A percentile compares a stretch with the other conserved stretches of the same genome.
These are phyloP conservation scores for Globisporangium paddicum DNA, from an alignment of 352 stramenopile genomes.

Conservation along the genomic window DNA sequence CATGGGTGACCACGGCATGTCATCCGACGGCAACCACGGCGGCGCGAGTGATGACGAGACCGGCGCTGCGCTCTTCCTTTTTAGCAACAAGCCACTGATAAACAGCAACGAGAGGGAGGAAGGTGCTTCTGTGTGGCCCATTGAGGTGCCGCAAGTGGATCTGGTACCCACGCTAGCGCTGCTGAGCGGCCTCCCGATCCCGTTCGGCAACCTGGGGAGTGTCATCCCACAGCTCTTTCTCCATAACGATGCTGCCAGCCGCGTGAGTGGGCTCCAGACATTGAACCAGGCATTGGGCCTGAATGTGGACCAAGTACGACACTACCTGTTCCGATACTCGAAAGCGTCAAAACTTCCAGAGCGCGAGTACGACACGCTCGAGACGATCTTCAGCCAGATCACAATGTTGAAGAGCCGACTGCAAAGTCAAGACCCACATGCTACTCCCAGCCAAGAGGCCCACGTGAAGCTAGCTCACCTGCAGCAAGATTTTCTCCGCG, in stretches of 20 bases:
- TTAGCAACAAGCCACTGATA: conserved; percentile 53
- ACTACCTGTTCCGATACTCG: conserved; percentile 69
- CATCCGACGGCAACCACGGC: conserved; percentile 97
- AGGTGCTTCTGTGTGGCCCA: conserved; percentile 9
- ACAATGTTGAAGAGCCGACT: conserved; percentile 23
- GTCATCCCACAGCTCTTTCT: conserved; percentile 92
- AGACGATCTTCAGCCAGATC: conserved; percentile 44
- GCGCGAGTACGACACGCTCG: conserved; percentile 48
- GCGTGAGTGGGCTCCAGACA: conserved; percentile 27
- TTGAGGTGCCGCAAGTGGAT: conserved; percentile 92
- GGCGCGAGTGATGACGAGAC: conserved; percentile 95
- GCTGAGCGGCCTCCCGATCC: conserved; percentile 93
- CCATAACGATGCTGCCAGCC: background rate
- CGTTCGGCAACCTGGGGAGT: conserved; percentile 94
- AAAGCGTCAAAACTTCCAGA: conserved; percentile 59
- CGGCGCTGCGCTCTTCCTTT: conserved; percentile 94
- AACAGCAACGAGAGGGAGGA: conserved; percentile 2
- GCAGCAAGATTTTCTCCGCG: conserved; percentile 58
- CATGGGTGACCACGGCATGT: conserved; percentile 99
- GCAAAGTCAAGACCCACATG: conserved; percentile 12
- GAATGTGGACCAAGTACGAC: conserved; percentile 83
- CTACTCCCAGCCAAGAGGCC: conserved; percentile 17
- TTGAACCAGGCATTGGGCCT: conserved; percentile 69
- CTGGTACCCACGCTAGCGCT: conserved; percentile 95
- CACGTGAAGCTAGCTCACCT: conserved; percentile 27